Base-by-base conservation (phyloP, 2,329 filamentous ascomycete genomes). In the Drechslerella dactyloides region DNA sequence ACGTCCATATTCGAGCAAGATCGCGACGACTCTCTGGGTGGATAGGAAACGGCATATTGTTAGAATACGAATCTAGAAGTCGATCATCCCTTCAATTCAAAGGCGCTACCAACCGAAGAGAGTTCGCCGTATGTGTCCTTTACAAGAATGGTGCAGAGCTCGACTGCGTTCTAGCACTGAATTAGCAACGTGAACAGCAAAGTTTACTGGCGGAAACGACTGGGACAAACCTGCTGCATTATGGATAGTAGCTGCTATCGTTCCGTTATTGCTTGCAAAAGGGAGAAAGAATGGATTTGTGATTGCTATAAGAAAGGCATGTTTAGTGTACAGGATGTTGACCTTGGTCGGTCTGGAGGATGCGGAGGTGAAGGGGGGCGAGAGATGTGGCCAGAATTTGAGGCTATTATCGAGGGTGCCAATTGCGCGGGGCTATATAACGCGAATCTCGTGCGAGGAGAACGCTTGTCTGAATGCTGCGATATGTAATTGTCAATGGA, bases 71-170 rank as follows among this genome's bases (percentile, higher is more conserved):
- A 19, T 30, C 42, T 46, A 10, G 21, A 53, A 11, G 24, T n/a
- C n/a, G 44, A 44, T 33, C 23, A 56, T 54, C 24, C 8, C n/a
- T 52, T n/a, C n/a, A 21, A 46, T 15, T n/a, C 23, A 33, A 30
- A 21, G 27, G 35, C 19, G 30, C 70, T 51, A 82, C 89, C 78
- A 89, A 97, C 93, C 79, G 91, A 91, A 74, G 92, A 91, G 69
- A 97, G 87, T 82, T 96, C 90, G 78, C 94, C 94, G 80, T 94
- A 93, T 69, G 90, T 85, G 79, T 97, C 92, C 78, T 92, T 88
- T 74, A 97, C 89, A 74, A 97, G 85, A 79, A 96, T 87, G 82
- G 89, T 86, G 83, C 91, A 96, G 78, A 97, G 90, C 85, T 97
- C 91, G 78, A 89, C 87, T 76, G 90, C 85, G 79, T 90, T 86